phyloP scores from a whole-genome alignment of 768 basidiomycete species.

The Russula sp. region DNA sequence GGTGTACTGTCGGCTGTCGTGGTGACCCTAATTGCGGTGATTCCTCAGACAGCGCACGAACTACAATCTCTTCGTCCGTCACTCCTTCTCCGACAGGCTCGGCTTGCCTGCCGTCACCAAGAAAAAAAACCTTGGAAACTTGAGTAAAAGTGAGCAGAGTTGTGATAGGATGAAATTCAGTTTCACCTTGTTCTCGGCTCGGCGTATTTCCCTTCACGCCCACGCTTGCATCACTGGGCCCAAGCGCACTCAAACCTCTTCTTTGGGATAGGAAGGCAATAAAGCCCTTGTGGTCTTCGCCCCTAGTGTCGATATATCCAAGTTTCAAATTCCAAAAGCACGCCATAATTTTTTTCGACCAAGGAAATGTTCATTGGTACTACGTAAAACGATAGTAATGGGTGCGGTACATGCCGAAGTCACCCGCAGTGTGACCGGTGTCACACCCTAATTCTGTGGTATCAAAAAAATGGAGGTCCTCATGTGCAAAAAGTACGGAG shows the following conservation, averaged over 20 bases:
- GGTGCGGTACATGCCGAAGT: too few relatives aligned
- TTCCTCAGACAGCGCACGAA: slow-evolving; percentile 35
- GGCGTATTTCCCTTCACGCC: neutral
- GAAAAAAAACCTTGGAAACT: neutral
- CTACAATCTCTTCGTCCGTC: slow-evolving; percentile 29
- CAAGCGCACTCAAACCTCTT: neutral
- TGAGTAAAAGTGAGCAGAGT: neutral
- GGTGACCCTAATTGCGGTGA: neutral
- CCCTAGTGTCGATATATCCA: neutral
- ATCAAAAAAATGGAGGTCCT: too few relatives aligned
- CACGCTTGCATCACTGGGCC: slow-evolving; percentile 6
- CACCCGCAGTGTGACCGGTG: too few relatives aligned
- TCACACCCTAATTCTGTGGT: too few relatives aligned
- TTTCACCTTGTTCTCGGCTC: neutral
- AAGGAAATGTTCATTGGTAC: too few relatives aligned
- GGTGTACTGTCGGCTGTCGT: neutral
- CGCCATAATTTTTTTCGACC: too few relatives aligned
- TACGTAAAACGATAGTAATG: too few relatives aligned
- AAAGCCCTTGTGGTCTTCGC: neutral
- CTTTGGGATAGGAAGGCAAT: slow-evolving; percentile 1
- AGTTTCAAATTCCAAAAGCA: too few relatives aligned
- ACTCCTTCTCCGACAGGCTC: slow-evolving; percentile 27
- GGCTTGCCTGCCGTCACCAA: neutral
- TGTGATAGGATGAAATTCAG: neutral
- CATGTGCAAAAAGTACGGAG: too few relatives aligned